Percentiles rank a stretch among this genome's conserved stretches.
phyloP scores from a whole-genome alignment of 495 filamentous ascomycete genomes.

The Pseudomonodictys pantanalensis region DNA sequence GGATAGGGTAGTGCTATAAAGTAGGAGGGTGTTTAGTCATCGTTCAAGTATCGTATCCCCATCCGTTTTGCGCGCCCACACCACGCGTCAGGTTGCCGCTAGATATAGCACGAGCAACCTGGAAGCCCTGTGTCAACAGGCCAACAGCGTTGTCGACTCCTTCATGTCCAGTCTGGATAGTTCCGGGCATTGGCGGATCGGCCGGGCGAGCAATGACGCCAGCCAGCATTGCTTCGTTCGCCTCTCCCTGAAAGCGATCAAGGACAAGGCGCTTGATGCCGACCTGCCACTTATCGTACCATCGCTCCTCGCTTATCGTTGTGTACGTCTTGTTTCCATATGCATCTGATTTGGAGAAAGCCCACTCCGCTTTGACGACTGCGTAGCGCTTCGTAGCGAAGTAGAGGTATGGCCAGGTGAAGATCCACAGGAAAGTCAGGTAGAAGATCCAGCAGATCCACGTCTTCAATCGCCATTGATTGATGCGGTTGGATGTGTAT shows the following conservation, averaged over 20 bases:
- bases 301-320: constrained; percentile 32
- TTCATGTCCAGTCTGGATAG: constrained; percentile 28
- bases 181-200: constrained; percentile 31
- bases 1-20: neutral
- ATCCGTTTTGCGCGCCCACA: constrained; percentile 18
- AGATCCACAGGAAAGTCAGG: constrained; percentile 58
- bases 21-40: neutral
- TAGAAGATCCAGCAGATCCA: constrained; percentile 61
- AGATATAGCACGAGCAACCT: constrained; percentile 26
- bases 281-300: constrained; percentile 33
- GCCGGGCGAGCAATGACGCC: constrained; percentile 26
- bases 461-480: constrained; percentile 53
- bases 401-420: constrained; percentile 63
- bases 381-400: constrained; percentile 60
- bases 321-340: constrained; percentile 43
- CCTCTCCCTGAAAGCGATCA: constrained; percentile 33
- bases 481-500: constrained; percentile 55
- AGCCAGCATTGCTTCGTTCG: constrained; percentile 4
- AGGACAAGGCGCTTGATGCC: constrained; percentile 27
- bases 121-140: constrained; percentile 25
- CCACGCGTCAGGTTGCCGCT: constrained; percentile 12
- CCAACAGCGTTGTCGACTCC: constrained; percentile 35
- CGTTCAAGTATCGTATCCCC: constrained; percentile 30
- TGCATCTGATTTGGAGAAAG: constrained; percentile 43
- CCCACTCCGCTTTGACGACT: constrained; percentile 55